phyloP scores from a whole-genome alignment of 805 yeast genomes.

The Teunomyces atbi region DNA sequence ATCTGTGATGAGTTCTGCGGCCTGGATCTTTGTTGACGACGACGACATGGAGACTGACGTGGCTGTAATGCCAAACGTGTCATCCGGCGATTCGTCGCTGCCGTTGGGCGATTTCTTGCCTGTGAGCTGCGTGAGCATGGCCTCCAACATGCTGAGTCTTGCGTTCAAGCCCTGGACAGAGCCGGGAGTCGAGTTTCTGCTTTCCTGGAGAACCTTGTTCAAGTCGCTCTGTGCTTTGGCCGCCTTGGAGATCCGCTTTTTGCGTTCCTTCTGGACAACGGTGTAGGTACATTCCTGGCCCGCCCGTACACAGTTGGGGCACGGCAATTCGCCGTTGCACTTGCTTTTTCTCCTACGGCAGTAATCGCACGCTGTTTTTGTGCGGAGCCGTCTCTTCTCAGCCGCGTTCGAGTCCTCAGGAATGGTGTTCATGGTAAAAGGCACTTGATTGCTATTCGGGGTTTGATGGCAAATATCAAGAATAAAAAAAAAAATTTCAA shows the following conservation, averaged over 20 bases:
- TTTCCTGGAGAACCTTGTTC: not conserved
- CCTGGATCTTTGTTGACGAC: not conserved
- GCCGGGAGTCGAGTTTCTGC: conserved; percentile 1
- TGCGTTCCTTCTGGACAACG: conserved; percentile 17
- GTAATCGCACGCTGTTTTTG: conserved; percentile 46
- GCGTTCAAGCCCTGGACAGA: conserved; percentile 12
- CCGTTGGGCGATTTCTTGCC: not conserved
- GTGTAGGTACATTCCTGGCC: conserved; percentile 18
- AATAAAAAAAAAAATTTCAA: not conserved
- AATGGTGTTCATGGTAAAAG: not conserved
- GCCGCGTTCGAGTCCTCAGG: not conserved
- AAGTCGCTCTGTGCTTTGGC: conserved; percentile 1
- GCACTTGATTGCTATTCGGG: not conserved
- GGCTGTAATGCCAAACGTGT: not conserved
- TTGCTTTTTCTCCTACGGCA: conserved; percentile 44
- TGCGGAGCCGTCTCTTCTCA: conserved; percentile 18
- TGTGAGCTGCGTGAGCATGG: conserved; percentile 15
- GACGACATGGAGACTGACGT: not conserved
- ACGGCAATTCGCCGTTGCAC: conserved; percentile 35
- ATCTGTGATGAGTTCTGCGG: not conserved
- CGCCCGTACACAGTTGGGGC: conserved; percentile 20
- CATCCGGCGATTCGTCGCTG: not conserved
- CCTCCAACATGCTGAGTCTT: conserved; percentile 15
- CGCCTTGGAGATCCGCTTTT: not conserved
- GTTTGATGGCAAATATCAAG: not conserved